phyloP scores from a whole-genome alignment of 176 grass and related monocot genomes.

The Juncus effusus region DNA sequence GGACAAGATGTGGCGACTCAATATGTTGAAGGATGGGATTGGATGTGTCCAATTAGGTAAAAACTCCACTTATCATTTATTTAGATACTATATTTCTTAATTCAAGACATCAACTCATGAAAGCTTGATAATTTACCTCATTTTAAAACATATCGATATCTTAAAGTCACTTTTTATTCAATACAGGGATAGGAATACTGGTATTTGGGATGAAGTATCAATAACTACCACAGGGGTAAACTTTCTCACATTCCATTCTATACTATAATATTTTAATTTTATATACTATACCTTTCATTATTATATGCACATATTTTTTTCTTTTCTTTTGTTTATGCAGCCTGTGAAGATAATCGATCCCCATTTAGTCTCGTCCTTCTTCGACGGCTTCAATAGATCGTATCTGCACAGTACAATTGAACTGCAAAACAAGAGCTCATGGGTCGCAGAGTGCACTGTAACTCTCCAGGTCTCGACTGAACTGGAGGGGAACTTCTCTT shows the following conservation, averaged over 20 bases:
- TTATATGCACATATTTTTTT: neutral
- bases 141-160: neutral
- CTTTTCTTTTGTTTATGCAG: constrained; percentile 29
- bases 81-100: constrained; percentile 13
- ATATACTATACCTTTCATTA: constrained; percentile 16
- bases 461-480: constrained; percentile 70
- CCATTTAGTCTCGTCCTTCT: constrained; percentile 80
- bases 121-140: neutral
- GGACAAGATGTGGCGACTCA: constrained; percentile 92
- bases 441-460: constrained; percentile 62
- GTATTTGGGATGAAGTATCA: constrained; percentile 99
- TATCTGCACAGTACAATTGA: constrained; percentile 91
- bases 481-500: constrained; percentile 63
- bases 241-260: constrained; percentile 20
- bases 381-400: constrained; percentile 76
- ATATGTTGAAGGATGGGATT: constrained; percentile 99
- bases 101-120: neutral
- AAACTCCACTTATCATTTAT: neutral
- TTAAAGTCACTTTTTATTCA: constrained; percentile 13
- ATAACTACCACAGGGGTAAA: constrained; percentile 75
- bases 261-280: constrained; percentile 3
- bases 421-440: constrained; percentile 84
- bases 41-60: constrained; percentile 96
- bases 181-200: constrained; percentile 87
- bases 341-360: constrained; percentile 84